A percentile compares a stretch with the other conserved stretches of the same genome.
Conservation (phyloP, 75 land plant genomes). For the Chamaecyparis obtusa region DNA sequence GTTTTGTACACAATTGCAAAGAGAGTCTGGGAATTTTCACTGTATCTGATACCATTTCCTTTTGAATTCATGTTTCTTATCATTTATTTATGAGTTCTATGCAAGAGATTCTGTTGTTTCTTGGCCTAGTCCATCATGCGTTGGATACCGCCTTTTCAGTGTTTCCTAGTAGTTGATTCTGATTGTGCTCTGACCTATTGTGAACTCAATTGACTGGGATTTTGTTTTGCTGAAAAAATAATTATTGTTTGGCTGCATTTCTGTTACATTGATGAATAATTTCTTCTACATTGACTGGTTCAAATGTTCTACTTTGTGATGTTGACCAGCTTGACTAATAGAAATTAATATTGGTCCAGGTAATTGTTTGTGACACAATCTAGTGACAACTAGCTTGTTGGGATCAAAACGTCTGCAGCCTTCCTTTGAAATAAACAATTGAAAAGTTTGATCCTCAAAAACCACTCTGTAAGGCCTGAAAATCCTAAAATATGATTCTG, state of each 20-base stretch:
- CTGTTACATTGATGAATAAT: neutral
- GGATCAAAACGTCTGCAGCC: neutral
- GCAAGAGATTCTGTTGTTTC: neutral
- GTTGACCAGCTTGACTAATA: neutral
- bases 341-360: neutral
- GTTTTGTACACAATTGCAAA: neutral
- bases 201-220: neutral
- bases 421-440: neutral
- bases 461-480: no score
- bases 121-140: neutral
- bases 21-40: neutral
- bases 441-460: no score
- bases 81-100: neutral
- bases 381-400: neutral
- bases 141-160: neutral
- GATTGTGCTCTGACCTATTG: neutral
- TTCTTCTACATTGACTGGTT: neutral
- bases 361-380: neutral
- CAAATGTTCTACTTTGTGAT: neutral
- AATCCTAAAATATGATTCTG: no score
- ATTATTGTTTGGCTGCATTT: neutral
- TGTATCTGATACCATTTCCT: neutral
- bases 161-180: neutral
- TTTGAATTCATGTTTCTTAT: neutral
- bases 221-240: neutral